A percentile compares a stretch with the other conserved stretches of the same genome.
Evolutionary conservation across 345 rosid genomes (phyloP).

Genomic region (Alliaria petiolata): DNA sequence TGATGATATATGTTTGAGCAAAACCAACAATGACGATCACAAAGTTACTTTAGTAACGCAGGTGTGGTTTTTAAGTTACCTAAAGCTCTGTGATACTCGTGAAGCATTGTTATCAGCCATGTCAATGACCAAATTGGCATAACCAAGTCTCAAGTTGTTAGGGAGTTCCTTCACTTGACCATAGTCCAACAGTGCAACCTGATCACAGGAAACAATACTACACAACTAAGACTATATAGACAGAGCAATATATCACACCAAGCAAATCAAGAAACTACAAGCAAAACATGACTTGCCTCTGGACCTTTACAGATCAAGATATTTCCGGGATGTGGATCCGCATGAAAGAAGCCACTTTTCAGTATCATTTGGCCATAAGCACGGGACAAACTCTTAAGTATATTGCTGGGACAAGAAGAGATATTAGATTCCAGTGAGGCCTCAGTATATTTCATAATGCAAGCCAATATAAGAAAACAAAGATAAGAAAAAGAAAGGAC

Average conservation of each 20-base stretch:
- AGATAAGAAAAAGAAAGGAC: not conserved
- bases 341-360: constrained; percentile 95
- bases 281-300: constrained; percentile 56
- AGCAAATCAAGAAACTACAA: not conserved
- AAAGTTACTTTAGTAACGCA: constrained; percentile 1
- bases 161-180: constrained; percentile 99
- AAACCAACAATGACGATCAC: not conserved
- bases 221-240: not conserved
- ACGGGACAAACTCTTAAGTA: constrained; percentile 70
- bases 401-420: constrained; percentile 47
- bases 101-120: constrained; percentile 68
- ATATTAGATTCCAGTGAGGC: not conserved
- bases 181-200: constrained; percentile 93
- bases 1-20: not conserved
- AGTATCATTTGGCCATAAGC: constrained; percentile 97
- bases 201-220: constrained; percentile 22
- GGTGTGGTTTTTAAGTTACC: constrained; percentile 38
- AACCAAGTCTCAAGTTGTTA: constrained; percentile 71
- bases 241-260: not conserved
- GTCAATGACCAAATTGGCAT: constrained; percentile 83
- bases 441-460: constrained; percentile 16
- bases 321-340: constrained; percentile 98
- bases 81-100: constrained; percentile 63
- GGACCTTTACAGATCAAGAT: constrained; percentile 86
- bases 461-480: not conserved